phyloP scores from a whole-genome alignment of 768 basidiomycete species.

The Xerocomus spinulosus region DNA sequence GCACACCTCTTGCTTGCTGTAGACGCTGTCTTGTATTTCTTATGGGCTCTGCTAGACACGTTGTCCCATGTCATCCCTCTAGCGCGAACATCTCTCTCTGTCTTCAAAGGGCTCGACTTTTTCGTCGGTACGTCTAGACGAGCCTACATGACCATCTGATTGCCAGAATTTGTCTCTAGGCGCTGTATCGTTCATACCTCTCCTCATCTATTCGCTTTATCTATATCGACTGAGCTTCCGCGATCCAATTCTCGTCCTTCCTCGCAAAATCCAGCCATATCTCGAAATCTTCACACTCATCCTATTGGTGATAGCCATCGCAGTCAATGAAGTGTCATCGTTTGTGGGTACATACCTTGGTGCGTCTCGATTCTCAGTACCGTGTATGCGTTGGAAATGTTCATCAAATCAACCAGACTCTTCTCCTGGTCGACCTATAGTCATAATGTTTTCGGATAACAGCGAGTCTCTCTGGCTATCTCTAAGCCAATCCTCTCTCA shows the following conservation, averaged over 20 bases:
- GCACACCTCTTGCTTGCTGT: slow-evolving; percentile 54
- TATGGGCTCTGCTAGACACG: slow-evolving; percentile 56
- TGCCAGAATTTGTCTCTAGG: slow-evolving; percentile 26
- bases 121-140: slow-evolving; percentile 48
- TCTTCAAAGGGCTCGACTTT: slow-evolving; percentile 54
- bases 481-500: slow-evolving; percentile 57
- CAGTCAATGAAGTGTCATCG: slow-evolving; percentile 57
- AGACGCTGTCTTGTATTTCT: slow-evolving; percentile 60
- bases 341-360: slow-evolving; percentile 57
- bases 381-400: not conserved
- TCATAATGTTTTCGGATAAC: slow-evolving; percentile 40
- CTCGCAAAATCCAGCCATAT: slow-evolving; percentile 43
- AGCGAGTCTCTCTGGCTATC: slow-evolving; percentile 46
- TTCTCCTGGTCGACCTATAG: slow-evolving; percentile 14
- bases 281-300: slow-evolving; percentile 43
- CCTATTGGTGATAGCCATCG: slow-evolving; percentile 53
- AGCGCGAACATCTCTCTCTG: slow-evolving; percentile 39
- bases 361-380: slow-evolving; percentile 27
- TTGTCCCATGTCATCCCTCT: slow-evolving; percentile 53
- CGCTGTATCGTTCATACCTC: slow-evolving; percentile 57
- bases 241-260: slow-evolving; percentile 51
- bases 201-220: slow-evolving; percentile 60
- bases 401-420: slow-evolving; percentile 9
- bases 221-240: slow-evolving; percentile 52
- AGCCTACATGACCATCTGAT: not conserved